These are phyloP conservation scores for Nannochloris sp. DNA, from an alignment of 139 green algal species.

Conservation along the genomic window DNA sequence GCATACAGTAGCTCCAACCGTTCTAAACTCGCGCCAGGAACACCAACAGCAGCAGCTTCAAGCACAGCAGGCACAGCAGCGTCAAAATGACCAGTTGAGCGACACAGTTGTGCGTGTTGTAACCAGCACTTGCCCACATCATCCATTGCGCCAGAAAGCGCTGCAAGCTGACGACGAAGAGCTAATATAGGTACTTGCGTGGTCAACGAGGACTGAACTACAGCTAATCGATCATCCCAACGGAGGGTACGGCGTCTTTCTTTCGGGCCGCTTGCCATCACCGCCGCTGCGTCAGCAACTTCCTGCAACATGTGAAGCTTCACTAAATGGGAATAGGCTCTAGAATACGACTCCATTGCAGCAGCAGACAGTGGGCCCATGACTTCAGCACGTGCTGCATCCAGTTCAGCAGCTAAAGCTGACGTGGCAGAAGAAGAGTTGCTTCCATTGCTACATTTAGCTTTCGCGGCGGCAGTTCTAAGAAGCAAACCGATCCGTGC, in stretches of 20 bases:
- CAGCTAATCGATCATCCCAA: slow-evolving; percentile 64
- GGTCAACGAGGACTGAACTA: slow-evolving; percentile 53
- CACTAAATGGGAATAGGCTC: slow-evolving; percentile 81
- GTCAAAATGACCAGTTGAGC: slow-evolving; percentile 72
- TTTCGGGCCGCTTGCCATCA: slow-evolving; percentile 9
- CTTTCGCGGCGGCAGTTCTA: slow-evolving; percentile 30
- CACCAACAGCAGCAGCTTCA: slow-evolving; percentile 55
- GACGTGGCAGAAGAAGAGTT: too few relatives aligned
- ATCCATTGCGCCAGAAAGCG: slow-evolving; percentile 32
- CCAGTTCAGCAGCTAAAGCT: slow-evolving; percentile 38
- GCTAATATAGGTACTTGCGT: slow-evolving; percentile 80
- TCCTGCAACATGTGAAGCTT: slow-evolving; percentile 81
- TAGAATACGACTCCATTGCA: slow-evolving; percentile 76
- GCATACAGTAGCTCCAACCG: slow-evolving; percentile 80
- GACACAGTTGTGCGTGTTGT: slow-evolving; percentile 75
- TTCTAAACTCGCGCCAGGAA: slow-evolving; percentile 57
- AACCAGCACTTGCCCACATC: slow-evolving; percentile 72
- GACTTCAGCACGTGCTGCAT: slow-evolving; percentile 36
- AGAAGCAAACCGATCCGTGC: slow-evolving; percentile 58
- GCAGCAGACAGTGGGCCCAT: slow-evolving; percentile 69
- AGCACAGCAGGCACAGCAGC: slow-evolving; percentile 70
- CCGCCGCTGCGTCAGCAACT: slow-evolving; percentile 24
- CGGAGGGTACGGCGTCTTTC: slow-evolving; percentile 44
- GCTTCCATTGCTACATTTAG: slow-evolving; percentile 3
- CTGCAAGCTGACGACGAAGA: slow-evolving; percentile 62